Evolutionary conservation across 768 basidiomycete species (phyloP), one percentile per base, ranked within the genome.

Genomic region (Rhizopogon salebrosus): DNA sequence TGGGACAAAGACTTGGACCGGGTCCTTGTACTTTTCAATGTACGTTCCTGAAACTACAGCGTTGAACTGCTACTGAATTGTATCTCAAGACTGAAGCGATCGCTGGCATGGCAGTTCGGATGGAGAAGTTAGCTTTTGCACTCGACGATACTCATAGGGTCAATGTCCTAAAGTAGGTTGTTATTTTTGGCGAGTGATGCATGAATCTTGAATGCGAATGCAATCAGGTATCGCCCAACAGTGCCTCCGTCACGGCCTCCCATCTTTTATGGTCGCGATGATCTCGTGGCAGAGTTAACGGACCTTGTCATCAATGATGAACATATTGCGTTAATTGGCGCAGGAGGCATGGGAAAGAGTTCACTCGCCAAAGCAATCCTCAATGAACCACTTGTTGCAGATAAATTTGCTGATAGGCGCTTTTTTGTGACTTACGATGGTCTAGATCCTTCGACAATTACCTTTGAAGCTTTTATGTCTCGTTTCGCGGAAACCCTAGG

Each of bases 321-420:
- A 14, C 48, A 49, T 6, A 13, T 49, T 26, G 13, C 23, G 24
- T n/a, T 49, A 5, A 23, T 27, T 38, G 48, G 48, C 1, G 13
- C 48, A n/a, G 48, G 34, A 4, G 48, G 48, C 20, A 49, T 35
- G 16, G 48, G 48, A n/a, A 49, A 49, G 22, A 49, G 20, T n/a
- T 16, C 48, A 5, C 14, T 49, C 13, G 14, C 48, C 24, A 36
- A 37, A 37, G 48, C 48, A 5, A 37, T 49, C 34, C 31, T 49
- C n/a, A 36, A 49, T 20, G 48, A 49, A 10, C 34, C 31, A n/a
- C 2, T 7, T 9, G 26, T 49, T 14, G 14, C 22, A 26, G 48
- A 18, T 10, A 49, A 36, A 29, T 49, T 31, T 36, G 10, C 20
- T 24, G 48, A 49, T 14, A 31, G 48, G 13, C 34, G 24, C 18